Conservation (phyloP, 106 monocot genomes). For the Apostasia ramifera region DNA sequence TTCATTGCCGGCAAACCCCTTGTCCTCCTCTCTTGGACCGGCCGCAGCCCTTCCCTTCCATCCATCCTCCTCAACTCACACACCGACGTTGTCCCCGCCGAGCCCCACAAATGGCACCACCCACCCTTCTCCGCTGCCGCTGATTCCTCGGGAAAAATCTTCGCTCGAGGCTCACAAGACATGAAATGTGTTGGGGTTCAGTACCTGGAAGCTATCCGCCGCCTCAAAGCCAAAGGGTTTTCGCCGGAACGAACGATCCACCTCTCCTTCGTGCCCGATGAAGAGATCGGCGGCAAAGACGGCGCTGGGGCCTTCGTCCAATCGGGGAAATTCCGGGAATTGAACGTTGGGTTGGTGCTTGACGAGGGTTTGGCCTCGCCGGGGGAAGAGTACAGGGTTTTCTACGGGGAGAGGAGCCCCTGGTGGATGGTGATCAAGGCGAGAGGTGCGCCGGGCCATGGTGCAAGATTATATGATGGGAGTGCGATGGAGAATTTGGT, state of each 20-base stretch:
- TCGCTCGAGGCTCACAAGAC: slow-evolving; percentile 93
- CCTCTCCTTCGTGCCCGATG: slow-evolving; percentile 85
- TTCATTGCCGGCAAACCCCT: slow-evolving; percentile 69
- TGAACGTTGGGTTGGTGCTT: slow-evolving; percentile 72
- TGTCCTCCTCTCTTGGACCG: slow-evolving; percentile 74
- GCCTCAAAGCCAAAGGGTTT: slow-evolving; percentile 37
- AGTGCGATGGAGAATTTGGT: slow-evolving; percentile 86
- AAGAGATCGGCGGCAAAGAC: slow-evolving; percentile 74
- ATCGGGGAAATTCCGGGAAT: slow-evolving; percentile 41
- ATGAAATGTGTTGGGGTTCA: slow-evolving; percentile 95
- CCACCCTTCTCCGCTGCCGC: slow-evolving; percentile 70
- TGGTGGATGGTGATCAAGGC: slow-evolving; percentile 80
- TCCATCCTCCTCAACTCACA: slow-evolving; percentile 95
- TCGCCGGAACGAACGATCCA: slow-evolving; percentile 58
- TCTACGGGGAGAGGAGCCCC: slow-evolving; percentile 77
- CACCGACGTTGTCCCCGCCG: slow-evolving; percentile 93
- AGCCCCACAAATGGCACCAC: slow-evolving; percentile 70
- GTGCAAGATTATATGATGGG: slow-evolving; percentile 82
- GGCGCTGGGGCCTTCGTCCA: slow-evolving; percentile 41
- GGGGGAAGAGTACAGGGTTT: slow-evolving; percentile 68
- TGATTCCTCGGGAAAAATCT: slow-evolving; percentile 33
- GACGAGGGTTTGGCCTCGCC: slow-evolving; percentile 88
- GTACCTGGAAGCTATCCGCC: slow-evolving; percentile 79
- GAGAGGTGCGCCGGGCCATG: slow-evolving; percentile 74
- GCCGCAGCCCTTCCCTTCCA: slow-evolving; percentile 52